Conservation (phyloP, 2,329 filamentous ascomycete genomes). For the Ophiostoma tasmaniense region DNA sequence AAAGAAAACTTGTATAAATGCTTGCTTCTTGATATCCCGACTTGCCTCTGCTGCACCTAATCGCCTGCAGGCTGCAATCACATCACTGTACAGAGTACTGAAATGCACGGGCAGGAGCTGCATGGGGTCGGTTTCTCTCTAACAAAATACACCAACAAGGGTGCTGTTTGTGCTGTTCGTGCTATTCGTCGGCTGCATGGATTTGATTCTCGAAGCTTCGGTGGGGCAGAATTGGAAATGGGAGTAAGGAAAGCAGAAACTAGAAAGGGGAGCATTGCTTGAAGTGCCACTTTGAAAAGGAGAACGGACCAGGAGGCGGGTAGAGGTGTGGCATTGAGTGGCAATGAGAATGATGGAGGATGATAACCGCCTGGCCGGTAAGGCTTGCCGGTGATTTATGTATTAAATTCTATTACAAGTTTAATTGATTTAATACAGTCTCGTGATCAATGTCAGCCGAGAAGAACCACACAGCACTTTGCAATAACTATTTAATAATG, state of each 20-base stretch:
- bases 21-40: too few species aligned
- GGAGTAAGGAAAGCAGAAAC: background rate
- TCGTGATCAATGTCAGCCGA: too few species aligned
- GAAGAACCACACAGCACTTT: too few species aligned
- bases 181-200: background rate
- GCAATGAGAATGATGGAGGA: background rate
- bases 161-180: background rate
- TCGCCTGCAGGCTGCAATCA: too few species aligned
- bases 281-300: background rate
- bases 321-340: background rate
- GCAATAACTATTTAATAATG: too few species aligned
- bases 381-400: background rate
- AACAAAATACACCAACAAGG: background rate
- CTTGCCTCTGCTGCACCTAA: too few species aligned
- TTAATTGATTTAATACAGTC: background rate
- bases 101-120: too few species aligned
- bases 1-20: too few species aligned
- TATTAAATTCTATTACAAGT: background rate
- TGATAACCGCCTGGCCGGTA: background rate
- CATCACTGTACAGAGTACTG: too few species aligned
- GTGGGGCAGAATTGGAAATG: conserved; percentile 25
- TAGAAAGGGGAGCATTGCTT: background rate
- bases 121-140: too few species aligned
- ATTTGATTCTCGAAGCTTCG: conserved; percentile 38
- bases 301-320: background rate